Evolutionary conservation across 257 asterid species (phyloP), one percentile per base, ranked within the genome.

Genomic region (Jaltomata sinuosa): DNA sequence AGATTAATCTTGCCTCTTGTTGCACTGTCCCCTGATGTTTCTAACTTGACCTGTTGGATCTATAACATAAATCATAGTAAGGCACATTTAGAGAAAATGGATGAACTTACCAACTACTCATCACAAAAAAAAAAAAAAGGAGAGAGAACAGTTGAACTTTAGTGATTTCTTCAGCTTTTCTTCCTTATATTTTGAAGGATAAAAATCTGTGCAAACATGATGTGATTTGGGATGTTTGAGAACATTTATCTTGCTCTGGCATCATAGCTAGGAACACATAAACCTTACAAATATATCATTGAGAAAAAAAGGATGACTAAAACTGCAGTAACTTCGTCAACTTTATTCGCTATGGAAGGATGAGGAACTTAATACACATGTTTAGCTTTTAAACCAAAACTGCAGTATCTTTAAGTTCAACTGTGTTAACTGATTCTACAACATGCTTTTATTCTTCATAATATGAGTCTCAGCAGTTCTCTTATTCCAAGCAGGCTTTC

Each of bases 401-500:
- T 42, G 36, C 80, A 22, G 80, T 6, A 42, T 22, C 34, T 4
- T 72, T 40, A 71, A 38, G 11, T 40, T 69, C 31, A 42, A n/a
- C 34, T n/a, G 34, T 38, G n/a, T 69, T 29, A 11, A 14, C n/a
- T 11, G 19, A 16, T 65, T 65, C 47, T 65, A 65, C 74, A 6
- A 38, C 21, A 71, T 40, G 31, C 29, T 72, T 42, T 45, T 25
- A 42, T 42, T 34, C 80, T 72, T 72, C 55, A 42, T 42, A 45
- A 74, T 45, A 16, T 1, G 45, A 74, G 38, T 45, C 38, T 74
- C 57, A 74, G 21, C 57, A 74, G 32, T 74, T 45, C 57, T 74
- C 54, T 79, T 83, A n/a, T 54, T 80, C 62, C 69, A 80, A 45
- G 79, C 92, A 96, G 99, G 99, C 99, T 36, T 93, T 96, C 87